Evolutionary conservation across 208 protist species (phyloP).

Genomic region (Vickermania spadyakhi): DNA sequence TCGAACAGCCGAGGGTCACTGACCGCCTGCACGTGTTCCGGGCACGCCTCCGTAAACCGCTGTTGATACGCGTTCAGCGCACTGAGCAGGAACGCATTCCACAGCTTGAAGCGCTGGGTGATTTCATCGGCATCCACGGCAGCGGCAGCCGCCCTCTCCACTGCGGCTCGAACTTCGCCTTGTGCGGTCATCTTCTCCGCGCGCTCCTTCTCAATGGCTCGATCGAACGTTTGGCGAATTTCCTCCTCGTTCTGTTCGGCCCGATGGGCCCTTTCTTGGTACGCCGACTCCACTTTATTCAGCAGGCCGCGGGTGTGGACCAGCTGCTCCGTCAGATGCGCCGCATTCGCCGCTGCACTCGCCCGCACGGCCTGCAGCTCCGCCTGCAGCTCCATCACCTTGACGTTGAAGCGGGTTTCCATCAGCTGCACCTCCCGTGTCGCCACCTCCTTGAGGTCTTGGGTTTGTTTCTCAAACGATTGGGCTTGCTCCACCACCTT

Average conservation of each 20-base stretch:
- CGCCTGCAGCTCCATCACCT: conserved; percentile 42
- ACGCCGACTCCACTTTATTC: conserved; percentile 53
- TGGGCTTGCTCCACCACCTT: conserved; percentile 30
- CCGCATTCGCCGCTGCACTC: conserved; percentile 26
- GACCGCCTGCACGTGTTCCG: conserved; percentile 36
- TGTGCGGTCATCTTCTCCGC: conserved; percentile 28
- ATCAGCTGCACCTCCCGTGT: conserved; percentile 62
- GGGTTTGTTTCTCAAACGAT: conserved; percentile 56
- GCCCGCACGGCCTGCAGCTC: conserved; percentile 54
- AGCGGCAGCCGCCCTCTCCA: conserved; percentile 35
- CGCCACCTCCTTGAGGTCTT: conserved; percentile 63
- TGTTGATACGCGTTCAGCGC: conserved; percentile 54
- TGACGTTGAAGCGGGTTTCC: conserved; percentile 46
- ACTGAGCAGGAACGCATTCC: conserved; percentile 63
- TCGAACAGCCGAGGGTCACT: conserved; percentile 43
- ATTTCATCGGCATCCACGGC: conserved; percentile 48
- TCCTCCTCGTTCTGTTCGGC: conserved; percentile 55
- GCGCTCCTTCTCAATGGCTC: conserved; percentile 27
- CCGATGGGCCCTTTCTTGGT: conserved; percentile 56
- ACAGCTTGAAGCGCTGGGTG: conserved; percentile 54
- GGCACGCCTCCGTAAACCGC: conserved; percentile 27
- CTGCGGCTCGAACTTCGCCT: conserved; percentile 29
- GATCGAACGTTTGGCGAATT: conserved; percentile 34
- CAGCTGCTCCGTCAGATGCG: conserved; percentile 38
- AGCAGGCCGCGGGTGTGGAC: conserved; percentile 38